Conservation (phyloP, 345 rosid species). For the Ailanthus altissimus region DNA sequence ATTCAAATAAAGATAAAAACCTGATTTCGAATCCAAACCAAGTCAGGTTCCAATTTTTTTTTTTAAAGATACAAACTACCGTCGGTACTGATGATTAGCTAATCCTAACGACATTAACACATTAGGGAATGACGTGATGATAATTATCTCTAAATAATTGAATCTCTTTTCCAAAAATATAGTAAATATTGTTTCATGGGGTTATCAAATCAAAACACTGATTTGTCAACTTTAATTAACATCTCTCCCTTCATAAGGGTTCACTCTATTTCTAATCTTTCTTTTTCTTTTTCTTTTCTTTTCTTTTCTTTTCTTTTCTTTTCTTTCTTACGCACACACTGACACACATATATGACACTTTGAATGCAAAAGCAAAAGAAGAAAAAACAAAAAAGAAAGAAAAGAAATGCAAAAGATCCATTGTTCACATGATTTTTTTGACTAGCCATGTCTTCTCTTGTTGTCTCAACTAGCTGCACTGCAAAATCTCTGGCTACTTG, state of each 20-base stretch:
- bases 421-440: slow-evolving; percentile 23
- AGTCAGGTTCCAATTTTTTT: no score
- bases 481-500: slow-evolving; percentile 17
- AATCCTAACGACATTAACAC: no score
- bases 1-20: no score
- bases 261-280: slow-evolving; percentile 29
- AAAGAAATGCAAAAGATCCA: neutral
- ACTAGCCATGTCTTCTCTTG: slow-evolving; percentile 10
- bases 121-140: slow-evolving; percentile 7
- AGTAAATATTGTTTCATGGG: slow-evolving; percentile 7
- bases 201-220: neutral
- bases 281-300: slow-evolving; percentile 4
- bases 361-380: slow-evolving; percentile 18
- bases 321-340: neutral
- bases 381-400: no score
- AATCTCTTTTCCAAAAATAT: neutral
- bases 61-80: no score
- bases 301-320: neutral
- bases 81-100: no score
- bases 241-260: slow-evolving; percentile 14
- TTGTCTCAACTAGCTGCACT: slow-evolving; percentile 12
- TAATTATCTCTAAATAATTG: slow-evolving; percentile 16
- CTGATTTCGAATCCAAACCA: no score
- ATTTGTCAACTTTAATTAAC: neutral
- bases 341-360: slow-evolving; percentile 16